These are phyloP conservation scores for Perkinsus chesapeaki DNA, from an alignment of 169 alveolate genomes.

Conservation along the genomic window DNA sequence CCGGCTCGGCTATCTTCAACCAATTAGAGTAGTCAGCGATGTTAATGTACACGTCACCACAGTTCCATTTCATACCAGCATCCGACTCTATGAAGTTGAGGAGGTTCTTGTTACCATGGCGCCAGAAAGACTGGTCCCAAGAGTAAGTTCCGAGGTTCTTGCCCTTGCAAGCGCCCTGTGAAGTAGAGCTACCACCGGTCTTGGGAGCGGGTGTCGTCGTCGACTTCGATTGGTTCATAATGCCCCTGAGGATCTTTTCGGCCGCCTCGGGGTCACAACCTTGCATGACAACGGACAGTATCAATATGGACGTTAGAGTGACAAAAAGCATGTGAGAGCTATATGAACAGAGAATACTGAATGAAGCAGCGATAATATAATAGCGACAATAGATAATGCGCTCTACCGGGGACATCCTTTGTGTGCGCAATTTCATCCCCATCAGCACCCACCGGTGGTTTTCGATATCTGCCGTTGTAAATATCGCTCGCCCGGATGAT, in stretches of 20 bases:
- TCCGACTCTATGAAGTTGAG: background rate
- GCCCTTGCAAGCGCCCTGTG: background rate
- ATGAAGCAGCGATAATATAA: background rate
- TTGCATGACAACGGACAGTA: background rate
- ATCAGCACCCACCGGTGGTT: background rate
- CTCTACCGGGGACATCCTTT: background rate
- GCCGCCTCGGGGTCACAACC: background rate
- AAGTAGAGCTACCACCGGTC: background rate
- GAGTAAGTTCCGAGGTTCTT: background rate
- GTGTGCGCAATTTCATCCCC: background rate
- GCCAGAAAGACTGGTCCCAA: background rate
- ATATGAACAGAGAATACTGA: background rate
- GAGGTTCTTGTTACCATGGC: background rate
- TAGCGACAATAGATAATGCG: background rate
- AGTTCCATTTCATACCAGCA: background rate
- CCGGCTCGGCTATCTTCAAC: background rate
- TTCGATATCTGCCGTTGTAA: background rate
- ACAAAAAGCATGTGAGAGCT: background rate
- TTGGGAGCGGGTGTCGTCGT: background rate
- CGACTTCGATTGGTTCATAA: background rate
- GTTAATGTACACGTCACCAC: background rate
- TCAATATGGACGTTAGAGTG: background rate
- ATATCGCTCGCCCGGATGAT: background rate
- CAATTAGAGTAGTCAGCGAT: background rate
- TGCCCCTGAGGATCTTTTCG: background rate